Percentiles rank a stretch among this genome's conserved stretches.
These are phyloP conservation scores for Flaveria robusta DNA, from an alignment of 129 eudicot genomes.

Conservation along the genomic window DNA sequence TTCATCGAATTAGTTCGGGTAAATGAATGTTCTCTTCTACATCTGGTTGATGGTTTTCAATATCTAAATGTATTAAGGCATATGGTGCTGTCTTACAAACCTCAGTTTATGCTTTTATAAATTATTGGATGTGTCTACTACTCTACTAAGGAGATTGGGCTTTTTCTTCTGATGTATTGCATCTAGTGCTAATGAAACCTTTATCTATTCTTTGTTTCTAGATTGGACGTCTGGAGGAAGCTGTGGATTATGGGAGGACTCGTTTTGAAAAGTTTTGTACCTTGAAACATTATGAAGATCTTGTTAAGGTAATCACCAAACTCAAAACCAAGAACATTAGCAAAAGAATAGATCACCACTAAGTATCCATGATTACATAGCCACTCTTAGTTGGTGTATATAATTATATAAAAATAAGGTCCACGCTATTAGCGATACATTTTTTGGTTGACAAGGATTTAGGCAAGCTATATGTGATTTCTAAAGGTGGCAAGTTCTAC, in stretches of 20 bases:
- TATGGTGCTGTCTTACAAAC: neutral
- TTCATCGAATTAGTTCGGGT: conserved; percentile 96
- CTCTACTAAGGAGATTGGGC: neutral
- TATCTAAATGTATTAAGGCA: neutral
- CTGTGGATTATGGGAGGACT: conserved; percentile 64
- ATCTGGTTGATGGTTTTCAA: neutral
- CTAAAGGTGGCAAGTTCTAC: neutral
- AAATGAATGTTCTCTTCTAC: conserved; percentile 25
- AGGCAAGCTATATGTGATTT: neutral
- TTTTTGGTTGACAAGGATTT: neutral
- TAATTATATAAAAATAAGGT: neutral
- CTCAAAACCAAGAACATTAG: neutral
- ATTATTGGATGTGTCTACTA: neutral
- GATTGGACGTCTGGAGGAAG: conserved; percentile 75
- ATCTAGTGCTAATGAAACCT: neutral
- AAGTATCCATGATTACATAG: neutral
- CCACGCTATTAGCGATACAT: no score
- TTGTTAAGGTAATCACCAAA: conserved; percentile 55
- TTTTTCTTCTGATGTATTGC: neutral
- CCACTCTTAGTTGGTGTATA: neutral
- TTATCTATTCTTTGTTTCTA: conserved; percentile 29
- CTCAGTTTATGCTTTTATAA: neutral
- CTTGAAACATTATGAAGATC: conserved; percentile 49
- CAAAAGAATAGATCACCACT: neutral
- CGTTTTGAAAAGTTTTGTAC: conserved; percentile 58